phyloP scores from a whole-genome alignment of 2,329 filamentous ascomycete genomes.

The Colletotrichum sp. region DNA sequence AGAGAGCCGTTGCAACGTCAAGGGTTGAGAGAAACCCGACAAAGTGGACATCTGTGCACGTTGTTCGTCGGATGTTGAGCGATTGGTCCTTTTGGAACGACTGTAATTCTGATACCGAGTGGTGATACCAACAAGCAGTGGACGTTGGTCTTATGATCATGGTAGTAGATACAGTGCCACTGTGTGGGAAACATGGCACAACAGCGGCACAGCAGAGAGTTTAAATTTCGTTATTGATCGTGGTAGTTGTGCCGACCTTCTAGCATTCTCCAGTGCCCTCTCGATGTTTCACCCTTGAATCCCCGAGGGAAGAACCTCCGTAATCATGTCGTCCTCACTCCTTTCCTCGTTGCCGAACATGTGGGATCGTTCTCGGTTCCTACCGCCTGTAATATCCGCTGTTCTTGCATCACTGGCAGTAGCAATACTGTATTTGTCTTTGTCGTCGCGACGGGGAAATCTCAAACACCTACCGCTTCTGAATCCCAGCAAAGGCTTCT shows the following conservation, averaged over 20 bases:
- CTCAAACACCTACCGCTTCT: not conserved
- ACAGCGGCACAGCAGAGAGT: rapidly evolving
- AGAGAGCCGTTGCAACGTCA: not conserved
- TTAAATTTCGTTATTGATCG: not conserved
- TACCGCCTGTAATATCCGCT: rapidly evolving
- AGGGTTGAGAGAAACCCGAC: not conserved
- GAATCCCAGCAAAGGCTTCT: not conserved
- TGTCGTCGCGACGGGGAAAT: not conserved
- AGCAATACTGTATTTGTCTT: not conserved
- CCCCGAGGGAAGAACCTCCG: not conserved
- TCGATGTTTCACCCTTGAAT: not conserved
- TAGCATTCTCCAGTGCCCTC: not conserved
- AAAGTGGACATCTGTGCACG: not conserved
- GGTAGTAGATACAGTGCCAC: rapidly evolving
- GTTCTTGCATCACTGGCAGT: not conserved
- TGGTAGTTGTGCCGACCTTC: rapidly evolving
- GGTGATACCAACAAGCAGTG: rapidly evolving
- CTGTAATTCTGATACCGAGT: not conserved
- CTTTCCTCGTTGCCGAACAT: not conserved
- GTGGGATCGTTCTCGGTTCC: not conserved
- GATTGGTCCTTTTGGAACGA: rapidly evolving
- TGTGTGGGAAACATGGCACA: not conserved
- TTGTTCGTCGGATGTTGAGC: not conserved
- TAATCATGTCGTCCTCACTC: not conserved
- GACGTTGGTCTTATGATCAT: not conserved